Conservation (phyloP, 768 basidiomycete genomes). For the Kwoniella sp. region DNA sequence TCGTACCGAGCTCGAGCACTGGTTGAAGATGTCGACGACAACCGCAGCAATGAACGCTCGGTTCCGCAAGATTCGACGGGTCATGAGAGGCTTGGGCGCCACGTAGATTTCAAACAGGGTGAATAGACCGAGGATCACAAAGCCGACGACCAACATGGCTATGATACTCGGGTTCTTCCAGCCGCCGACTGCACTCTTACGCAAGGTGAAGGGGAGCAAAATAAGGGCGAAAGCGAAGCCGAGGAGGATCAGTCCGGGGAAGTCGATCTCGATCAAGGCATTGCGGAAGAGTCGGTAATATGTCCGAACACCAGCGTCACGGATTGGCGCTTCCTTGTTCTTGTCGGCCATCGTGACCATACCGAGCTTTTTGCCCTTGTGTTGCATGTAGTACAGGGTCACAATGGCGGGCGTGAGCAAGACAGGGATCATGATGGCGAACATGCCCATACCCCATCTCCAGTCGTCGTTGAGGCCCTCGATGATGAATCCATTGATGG, state of each 20-base stretch:
- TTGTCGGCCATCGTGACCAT: slow-evolving; percentile 11
- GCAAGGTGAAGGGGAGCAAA: slow-evolving; percentile 43
- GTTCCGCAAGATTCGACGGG: slow-evolving; percentile 4
- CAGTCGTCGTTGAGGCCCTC: slow-evolving; percentile 24
- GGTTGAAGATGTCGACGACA: slow-evolving; percentile 1
- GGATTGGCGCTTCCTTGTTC: slow-evolving; percentile 3
- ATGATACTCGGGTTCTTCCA: slow-evolving; percentile 54
- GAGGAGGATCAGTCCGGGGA: slow-evolving; percentile 42
- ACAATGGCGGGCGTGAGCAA: slow-evolving; percentile 26
- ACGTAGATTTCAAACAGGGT: slow-evolving; percentile 49
- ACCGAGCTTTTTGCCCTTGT: slow-evolving; percentile 11
- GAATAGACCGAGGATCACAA: slow-evolving; percentile 56
- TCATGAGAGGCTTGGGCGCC: slow-evolving; percentile 50
- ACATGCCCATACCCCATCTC: slow-evolving; percentile 47
- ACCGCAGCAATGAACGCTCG: slow-evolving; percentile 20
- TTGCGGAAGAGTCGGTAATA: background rate
- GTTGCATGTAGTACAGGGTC: slow-evolving; percentile 5
- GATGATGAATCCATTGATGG: slow-evolving; percentile 31
- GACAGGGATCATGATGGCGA: slow-evolving; percentile 42
- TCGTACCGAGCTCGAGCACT: background rate
- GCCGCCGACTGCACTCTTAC: slow-evolving; percentile 21
- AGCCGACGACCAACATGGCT: slow-evolving; percentile 60
- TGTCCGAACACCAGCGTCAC: background rate
- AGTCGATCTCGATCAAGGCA: slow-evolving; percentile 33
- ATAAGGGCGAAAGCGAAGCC: slow-evolving; percentile 33